These are phyloP conservation scores for Trifolium dubium DNA, from an alignment of 306 rosid genomes.

Conservation along the genomic window DNA sequence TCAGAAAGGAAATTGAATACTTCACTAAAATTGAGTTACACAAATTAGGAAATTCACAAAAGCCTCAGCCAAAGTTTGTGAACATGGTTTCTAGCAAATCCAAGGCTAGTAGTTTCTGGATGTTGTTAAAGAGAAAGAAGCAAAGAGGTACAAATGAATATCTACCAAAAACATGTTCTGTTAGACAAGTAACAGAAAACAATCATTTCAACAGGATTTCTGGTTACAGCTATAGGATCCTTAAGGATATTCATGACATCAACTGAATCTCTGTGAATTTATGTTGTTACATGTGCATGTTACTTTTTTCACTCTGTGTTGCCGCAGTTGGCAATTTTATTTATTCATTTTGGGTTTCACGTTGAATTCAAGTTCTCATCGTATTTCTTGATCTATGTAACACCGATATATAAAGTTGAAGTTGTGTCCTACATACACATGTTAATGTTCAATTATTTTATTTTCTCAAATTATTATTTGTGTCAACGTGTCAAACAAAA, in stretches of 20 bases:
- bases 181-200: slow-evolving; percentile 54
- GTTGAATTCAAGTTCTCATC: too few relatives aligned
- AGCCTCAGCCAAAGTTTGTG: slow-evolving; percentile 45
- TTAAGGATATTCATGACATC: slow-evolving; percentile 55
- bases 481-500: background rate
- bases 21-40: slow-evolving; percentile 69
- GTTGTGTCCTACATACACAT: too few relatives aligned
- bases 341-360: background rate
- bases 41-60: slow-evolving; percentile 45
- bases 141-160: slow-evolving; percentile 44
- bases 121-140: slow-evolving; percentile 65
- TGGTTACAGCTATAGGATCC: slow-evolving; percentile 66
- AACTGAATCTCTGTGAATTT: slow-evolving; percentile 21
- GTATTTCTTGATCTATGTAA: too few relatives aligned
- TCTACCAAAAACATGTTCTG: slow-evolving; percentile 63
- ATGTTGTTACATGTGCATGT: slow-evolving; percentile 30
- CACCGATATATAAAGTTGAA: too few relatives aligned
- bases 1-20: slow-evolving; percentile 73
- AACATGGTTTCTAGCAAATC: slow-evolving; percentile 48
- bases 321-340: background rate
- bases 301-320: slow-evolving; percentile 27
- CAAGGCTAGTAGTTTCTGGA: slow-evolving; percentile 64
- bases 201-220: slow-evolving; percentile 54
- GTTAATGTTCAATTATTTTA: too few relatives aligned
- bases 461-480: too few relatives aligned